Evolutionary conservation across 805 yeast species (phyloP), one percentile per base, ranked within the genome.

Genomic region (Barnettozyma wickerhamii): DNA sequence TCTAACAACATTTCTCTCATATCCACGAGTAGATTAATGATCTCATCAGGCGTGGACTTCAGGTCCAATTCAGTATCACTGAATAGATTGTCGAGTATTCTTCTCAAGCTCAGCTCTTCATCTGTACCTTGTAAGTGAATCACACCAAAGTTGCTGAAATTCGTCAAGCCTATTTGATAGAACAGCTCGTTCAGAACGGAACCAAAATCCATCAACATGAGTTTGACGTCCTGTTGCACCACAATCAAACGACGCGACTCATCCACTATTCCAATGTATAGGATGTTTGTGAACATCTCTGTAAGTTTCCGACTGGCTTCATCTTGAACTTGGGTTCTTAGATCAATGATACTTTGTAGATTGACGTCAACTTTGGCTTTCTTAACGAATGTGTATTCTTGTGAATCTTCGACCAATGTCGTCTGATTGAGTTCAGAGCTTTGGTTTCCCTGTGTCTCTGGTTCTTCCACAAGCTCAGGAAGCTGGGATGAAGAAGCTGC

Each of bases 241-340:
- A 95, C 84, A 12, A 84, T 81, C 17, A 91, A 65, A 33, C 97
- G 65, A 46, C 77, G 73, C 10, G 62, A 55, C 10, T 74, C 73
- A 56, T 91, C 98, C 2, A 86, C 90, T 4, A 91, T 63, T 0
- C 99, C 99, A 7, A 93, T 82, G 55, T 73, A 86, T 0, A 82
- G 76, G 37, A 83, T 75, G 40, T 84, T 77, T 7, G 82, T 72
- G 59, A 91, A 79, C 2, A 87, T 61, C 32, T 77, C 72, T 0
- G 95, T 81, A 19, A 91, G 61, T 5, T 72, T 71, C n/a, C 64
- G 56, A 55, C 81, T 72, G 0, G 74, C 63, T 0, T 59, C 46
- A 0, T 51, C 49, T 32, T 77, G 77, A 1, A 82, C 72, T 10
- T 71, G 73, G 18, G 65, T 57, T 18, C 82, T 62, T 5, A 93